Percentiles rank a stretch among this genome's conserved stretches.
phyloP scores from a whole-genome alignment of 148 eudicot genomes.

The Cornus controversa region DNA sequence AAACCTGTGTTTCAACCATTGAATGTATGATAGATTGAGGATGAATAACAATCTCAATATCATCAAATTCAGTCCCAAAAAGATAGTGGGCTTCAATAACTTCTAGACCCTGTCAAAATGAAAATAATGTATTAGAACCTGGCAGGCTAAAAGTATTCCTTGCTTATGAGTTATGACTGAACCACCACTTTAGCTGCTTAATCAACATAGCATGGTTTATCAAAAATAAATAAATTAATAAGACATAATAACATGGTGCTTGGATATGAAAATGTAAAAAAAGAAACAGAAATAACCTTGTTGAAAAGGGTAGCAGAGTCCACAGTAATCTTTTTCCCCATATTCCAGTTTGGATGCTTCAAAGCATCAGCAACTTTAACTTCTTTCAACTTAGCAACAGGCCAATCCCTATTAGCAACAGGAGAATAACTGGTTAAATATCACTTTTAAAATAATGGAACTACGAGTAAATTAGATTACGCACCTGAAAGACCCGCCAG shows the following conservation, averaged over 20 bases:
- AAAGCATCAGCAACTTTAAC: conserved; percentile 96
- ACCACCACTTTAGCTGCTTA: neutral
- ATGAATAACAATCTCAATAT: conserved; percentile 93
- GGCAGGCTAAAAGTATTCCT: neutral
- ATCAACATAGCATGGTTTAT: neutral
- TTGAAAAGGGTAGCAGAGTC: conserved; percentile 98
- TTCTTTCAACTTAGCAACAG: conserved; percentile 89
- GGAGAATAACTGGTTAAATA: neutral
- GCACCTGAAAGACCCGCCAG: conserved; percentile 98
- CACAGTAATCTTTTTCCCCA: conserved; percentile 97
- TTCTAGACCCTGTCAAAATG: conserved; percentile 75
- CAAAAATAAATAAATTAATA: neutral
- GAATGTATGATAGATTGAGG: conserved; percentile 97
- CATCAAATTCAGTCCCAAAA: conserved; percentile 85
- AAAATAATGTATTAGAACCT: neutral
- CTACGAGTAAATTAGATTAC: neutral
- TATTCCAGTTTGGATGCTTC: conserved; percentile 98
- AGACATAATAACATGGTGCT: neutral
- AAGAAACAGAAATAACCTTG: conserved; percentile 45
- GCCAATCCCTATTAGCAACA: conserved; percentile 73
- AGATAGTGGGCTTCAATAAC: conserved; percentile 99
- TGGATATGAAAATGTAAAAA: conserved; percentile 2
- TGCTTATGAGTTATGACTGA: neutral
- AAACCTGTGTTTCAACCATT: conserved; percentile 97
- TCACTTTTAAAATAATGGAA: neutral